Base-by-base conservation (phyloP, 2,329 filamentous ascomycete species). In the Alternaria conjuncta region DNA sequence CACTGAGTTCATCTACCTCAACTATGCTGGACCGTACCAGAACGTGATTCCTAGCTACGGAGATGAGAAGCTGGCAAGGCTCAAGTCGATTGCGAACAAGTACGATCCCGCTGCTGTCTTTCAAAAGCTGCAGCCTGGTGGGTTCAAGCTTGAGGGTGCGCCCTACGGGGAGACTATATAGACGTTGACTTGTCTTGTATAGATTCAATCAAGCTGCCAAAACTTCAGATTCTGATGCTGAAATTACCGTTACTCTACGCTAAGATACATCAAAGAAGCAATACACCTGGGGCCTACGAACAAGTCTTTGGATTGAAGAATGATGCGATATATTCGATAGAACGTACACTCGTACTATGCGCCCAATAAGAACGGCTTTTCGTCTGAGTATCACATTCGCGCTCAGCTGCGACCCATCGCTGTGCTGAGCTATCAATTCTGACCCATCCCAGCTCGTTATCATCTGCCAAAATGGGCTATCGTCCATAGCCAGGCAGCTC, bases 11-110 rank as follows among this genome's bases (percentile, higher is more conserved):
- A 66, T 83, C 26, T 85, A 84, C 71, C 80, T 84, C 78, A 85
- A 85, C 68, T 84, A 85, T 63, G 83, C 81, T 11, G 77, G 76
- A 47, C 72, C 77, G 60, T 81, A 76, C 63, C 82, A 85, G 66
- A 78, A 82, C 62, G 78, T 82, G 1, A 64, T 85, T 23, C 67
- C 71, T 7, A 76, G 80, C 23, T 85, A 85, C 63, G 83, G 83
- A 1, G 51, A 69, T 13, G 68, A 65, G 12, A 84, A 82, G 46
- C 55, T 75, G 44, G 63, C 65, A 18, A 71, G 64, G 25, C 59
- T 75, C 43, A 69, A 70, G 55, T 23, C 25, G 3, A 49, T 74
- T 15, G 65, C 69, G 36, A 61, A 64, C 26, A 71, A 70, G 49
- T 71, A 71, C 28, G 72, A 75, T 47, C 72, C 71, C 0, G 55